Evolutionary conservation across 306 rosid genomes (phyloP).

Genomic region (Fragaria iinumae): DNA sequence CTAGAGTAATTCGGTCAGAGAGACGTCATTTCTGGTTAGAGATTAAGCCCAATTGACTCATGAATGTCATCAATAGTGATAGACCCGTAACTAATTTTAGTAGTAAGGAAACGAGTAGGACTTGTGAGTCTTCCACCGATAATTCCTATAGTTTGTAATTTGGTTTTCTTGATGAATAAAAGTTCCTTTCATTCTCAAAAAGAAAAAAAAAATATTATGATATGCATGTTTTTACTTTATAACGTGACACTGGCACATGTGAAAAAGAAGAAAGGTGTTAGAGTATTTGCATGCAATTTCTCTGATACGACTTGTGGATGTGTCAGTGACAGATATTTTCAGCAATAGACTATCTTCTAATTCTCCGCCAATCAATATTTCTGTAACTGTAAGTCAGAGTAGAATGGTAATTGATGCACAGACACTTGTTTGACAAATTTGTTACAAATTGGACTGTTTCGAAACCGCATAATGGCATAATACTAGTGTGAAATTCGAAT

Average conservation of each 20-base stretch:
- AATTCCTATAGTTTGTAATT: too few relatives aligned
- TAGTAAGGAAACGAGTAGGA: too few relatives aligned
- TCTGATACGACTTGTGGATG: not conserved
- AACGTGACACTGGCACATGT: too few relatives aligned
- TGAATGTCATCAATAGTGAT: too few relatives aligned
- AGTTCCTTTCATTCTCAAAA: too few relatives aligned
- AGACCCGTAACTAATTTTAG: too few relatives aligned
- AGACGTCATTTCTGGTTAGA: accelerated
- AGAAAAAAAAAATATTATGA: too few relatives aligned
- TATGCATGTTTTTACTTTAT: too few relatives aligned
- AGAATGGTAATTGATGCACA: not conserved
- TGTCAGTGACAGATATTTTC: not conserved
- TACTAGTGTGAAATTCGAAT: not conserved
- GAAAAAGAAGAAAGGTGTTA: too few relatives aligned
- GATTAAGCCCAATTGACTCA: accelerated
- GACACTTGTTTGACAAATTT: not conserved
- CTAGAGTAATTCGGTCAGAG: too few relatives aligned
- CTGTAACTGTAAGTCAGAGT: not conserved
- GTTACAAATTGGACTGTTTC: not conserved
- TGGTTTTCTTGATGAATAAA: too few relatives aligned
- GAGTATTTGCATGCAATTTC: not conserved
- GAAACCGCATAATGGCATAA: not conserved
- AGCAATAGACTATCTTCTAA: not conserved
- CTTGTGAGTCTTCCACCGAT: too few relatives aligned
- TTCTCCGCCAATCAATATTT: not conserved